A percentile compares a stretch with the other conserved stretches of the same genome.
Conservation (phyloP, 1,284 basidiomycete species). For the Boletus austroedulis region DNA sequence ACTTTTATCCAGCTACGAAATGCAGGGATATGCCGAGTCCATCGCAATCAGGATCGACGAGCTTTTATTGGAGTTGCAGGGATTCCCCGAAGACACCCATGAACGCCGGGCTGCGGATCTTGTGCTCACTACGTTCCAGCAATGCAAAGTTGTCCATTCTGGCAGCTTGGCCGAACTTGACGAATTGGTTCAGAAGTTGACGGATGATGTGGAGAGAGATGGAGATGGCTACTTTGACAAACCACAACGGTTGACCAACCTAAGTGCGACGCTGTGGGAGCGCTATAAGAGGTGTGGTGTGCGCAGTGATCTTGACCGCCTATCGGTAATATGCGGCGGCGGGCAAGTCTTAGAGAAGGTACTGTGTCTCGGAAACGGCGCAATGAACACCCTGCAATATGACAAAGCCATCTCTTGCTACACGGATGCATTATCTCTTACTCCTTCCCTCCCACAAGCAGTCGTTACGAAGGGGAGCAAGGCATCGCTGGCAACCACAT, state of each 20-base stretch:
- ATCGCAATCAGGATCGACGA: neutral
- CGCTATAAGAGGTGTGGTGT: neutral
- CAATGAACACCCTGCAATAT: no score
- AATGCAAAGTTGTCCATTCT: neutral
- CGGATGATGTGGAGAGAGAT: neutral
- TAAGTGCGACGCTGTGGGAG: neutral
- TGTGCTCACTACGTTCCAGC: neutral
- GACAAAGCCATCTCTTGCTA: no score
- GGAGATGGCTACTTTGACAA: neutral
- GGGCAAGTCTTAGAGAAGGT: no score
- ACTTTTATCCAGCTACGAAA: neutral
- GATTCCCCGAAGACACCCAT: neutral
- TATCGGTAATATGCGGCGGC: no score
- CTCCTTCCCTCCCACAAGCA: no score
- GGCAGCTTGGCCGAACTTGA: neutral
- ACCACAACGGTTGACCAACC: constrained; percentile 1
- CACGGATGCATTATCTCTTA: no score
- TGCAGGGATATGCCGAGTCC: neutral
- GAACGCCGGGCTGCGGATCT: neutral
- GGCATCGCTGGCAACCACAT: no score
- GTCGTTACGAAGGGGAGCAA: no score
- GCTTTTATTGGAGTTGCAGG: neutral
- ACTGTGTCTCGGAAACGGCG: no score
- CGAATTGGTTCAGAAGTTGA: neutral
- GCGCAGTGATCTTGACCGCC: no score